Evolutionary conservation across 2,329 filamentous ascomycete genomes (phyloP), one percentile per base, ranked within the genome.

Genomic region (Thielaviopsis ethacetica): DNA sequence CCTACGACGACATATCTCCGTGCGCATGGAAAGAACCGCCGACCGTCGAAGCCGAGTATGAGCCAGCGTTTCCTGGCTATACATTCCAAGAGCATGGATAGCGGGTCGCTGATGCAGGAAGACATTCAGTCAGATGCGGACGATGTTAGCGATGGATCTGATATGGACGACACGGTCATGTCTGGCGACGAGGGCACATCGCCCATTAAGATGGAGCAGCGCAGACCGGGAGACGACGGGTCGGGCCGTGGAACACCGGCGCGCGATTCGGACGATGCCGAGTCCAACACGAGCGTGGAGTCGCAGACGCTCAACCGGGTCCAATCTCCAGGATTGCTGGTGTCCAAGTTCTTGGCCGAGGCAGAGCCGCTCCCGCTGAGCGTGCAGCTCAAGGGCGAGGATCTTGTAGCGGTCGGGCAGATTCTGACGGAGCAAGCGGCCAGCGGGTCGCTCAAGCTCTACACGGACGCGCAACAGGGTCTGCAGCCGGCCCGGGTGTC

Each of bases 351-450:
- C 64, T 82, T 84, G 64, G 75, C 77, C 1, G 79, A 83, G 24
- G 77, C 79, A 5, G 79, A 84, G 63, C 80, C 80, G 10, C 68
- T 75, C 1, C 68, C 69, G 34, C 64, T 75, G 10, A 73, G 76
- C 24, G 65, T 76, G 24, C 69, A 72, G 10, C 67, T 76, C 17
- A 70, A 73, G 1, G 81, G 84, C 58, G 76, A 81, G 2, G 82
- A 86, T 49, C 75, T 80, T 61, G 80, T 88, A 38, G 79, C 81
- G 56, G 75, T 85, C 26, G 84, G 83, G 0, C 85, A 88, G 65
- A 78, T 88, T 44, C 70, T 88, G n/a, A 83, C 83, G 1, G 83
- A 87, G 61, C 85, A 89, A 66, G 78, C 84, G 22, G 76, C 80
- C 2, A 79, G 75, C 10, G 78, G 81, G 1, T 71, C 66, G 15